Base-by-base conservation (phyloP, 805 yeast genomes). In the Lachancea nothofagi region DNA sequence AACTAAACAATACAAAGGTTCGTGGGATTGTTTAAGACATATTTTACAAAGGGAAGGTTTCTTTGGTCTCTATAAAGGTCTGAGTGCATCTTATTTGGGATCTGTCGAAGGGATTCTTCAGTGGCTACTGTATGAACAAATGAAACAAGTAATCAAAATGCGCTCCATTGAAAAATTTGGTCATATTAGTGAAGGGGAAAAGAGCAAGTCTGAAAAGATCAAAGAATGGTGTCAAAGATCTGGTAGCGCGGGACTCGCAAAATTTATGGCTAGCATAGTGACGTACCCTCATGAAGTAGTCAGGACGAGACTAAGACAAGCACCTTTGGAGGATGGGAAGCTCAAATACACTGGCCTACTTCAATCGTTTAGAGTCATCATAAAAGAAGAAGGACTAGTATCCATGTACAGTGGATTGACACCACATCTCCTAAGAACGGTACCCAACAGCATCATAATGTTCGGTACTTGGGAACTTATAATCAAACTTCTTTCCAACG, bases 281-380 rank as follows among this genome's bases (percentile, higher is more conserved):
- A 90, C 97, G 0, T 93, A 90, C 55, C 98, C 98, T 3, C 98
- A 90, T 57, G 98, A 90, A 67, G 98, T 93, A 28, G 87, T 93
- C 1, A 77, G 98, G 64, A 93, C 98, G 8, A 75, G 98, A 54
- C 70, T 93, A 48, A 79, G 99, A 68, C 98, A 93, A 62, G 95
- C 95, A 0, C 98, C 99, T 2, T 67, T 71, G 43, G 77, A 78
- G 29, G 76, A 82, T 43, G 95, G 95, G 1, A 73, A 71, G 51
- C 83, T 84, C 13, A 93, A 90, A 62, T 93, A 93, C 60, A 82
- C 87, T 0, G 97, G 98, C 0, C 69, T 93, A 37, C 58, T 88
- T 5, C 96, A 88, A 63, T 85, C 95, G 53, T 89, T 93, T 69
- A 78, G 71, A 55, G 68, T 88, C 22, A 78, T 93, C n/a, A 66